Percentiles rank a stretch among this genome's conserved stretches.
Evolutionary conservation across 108 stramenopile genomes (phyloP).

Genomic region (Skeletonema tropicum): DNA sequence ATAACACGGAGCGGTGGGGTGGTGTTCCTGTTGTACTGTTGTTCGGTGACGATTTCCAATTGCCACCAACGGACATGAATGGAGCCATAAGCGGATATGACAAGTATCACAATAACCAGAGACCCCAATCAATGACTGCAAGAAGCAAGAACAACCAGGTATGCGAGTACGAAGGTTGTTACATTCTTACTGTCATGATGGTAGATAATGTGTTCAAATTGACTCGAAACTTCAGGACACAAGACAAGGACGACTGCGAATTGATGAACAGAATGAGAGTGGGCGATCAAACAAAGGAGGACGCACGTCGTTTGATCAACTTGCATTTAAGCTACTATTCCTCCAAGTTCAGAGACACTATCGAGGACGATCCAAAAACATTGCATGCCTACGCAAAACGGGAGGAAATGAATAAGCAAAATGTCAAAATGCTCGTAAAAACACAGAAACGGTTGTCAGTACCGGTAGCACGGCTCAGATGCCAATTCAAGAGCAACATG

Average conservation of each 20-base stretch:
- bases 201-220: background rate
- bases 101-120: too few species aligned
- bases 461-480: background rate
- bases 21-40: slow-evolving; percentile 14
- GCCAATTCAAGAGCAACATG: slow-evolving; percentile 2
- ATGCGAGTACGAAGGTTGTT: background rate
- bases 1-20: slow-evolving; percentile 10
- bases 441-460: background rate
- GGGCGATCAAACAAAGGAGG: background rate
- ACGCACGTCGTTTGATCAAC: background rate
- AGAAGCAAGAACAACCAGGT: slow-evolving; percentile 1
- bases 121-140: background rate
- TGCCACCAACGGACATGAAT: background rate
- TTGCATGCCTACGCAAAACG: background rate
- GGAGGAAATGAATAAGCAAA: background rate
- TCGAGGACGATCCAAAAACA: background rate
- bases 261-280: background rate
- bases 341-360: background rate
- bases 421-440: background rate
- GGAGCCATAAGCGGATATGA: background rate
- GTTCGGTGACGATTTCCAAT: slow-evolving; percentile 21
- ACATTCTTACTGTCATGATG: background rate
- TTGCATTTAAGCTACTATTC: background rate
- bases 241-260: background rate
- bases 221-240: slow-evolving; percentile 1